These are phyloP conservation scores for Gnomoniopsis sp. DNA, from an alignment of 2,329 filamentous ascomycete genomes.

Conservation along the genomic window DNA sequence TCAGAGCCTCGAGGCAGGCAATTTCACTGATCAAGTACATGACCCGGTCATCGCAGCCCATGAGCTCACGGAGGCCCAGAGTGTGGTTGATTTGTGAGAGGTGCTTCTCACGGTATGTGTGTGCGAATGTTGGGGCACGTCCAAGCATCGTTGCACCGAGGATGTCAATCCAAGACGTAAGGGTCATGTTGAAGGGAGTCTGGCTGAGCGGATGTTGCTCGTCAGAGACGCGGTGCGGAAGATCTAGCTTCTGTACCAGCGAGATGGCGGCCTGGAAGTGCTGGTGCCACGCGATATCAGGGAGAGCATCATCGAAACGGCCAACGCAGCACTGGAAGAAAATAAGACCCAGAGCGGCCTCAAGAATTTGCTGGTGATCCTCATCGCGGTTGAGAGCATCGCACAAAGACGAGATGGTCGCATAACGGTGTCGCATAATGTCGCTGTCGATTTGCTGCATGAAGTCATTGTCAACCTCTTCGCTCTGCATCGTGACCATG, in stretches of 20 bases:
- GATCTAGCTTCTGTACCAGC: constrained; percentile 79
- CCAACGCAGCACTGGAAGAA: constrained; percentile 95
- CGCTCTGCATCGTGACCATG: constrained; percentile 60
- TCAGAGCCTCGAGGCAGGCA: constrained; percentile 88
- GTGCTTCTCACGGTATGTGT: constrained; percentile 95
- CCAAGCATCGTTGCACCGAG: constrained; percentile 91
- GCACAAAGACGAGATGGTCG: constrained; percentile 82
- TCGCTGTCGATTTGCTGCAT: constrained; percentile 81
- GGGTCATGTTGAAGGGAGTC: constrained; percentile 90
- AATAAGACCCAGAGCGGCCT: constrained; percentile 91
- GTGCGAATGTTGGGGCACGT: constrained; percentile 79
- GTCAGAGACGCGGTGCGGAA: constrained; percentile 65
- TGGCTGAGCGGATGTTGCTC: constrained; percentile 57
- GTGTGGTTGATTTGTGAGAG: constrained; percentile 61
- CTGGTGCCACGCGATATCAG: constrained; percentile 94
- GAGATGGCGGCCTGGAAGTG: constrained; percentile 91
- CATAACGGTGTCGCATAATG: constrained; percentile 87
- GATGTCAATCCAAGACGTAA: constrained; percentile 95
- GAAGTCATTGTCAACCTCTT: constrained; percentile 84
- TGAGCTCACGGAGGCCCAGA: constrained; percentile 81
- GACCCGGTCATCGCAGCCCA: constrained; percentile 95
- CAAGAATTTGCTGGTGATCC: constrained; percentile 82
- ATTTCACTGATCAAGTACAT: constrained; percentile 99
- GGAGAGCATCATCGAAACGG: constrained; percentile 75
- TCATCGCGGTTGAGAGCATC: constrained; percentile 76